Evolutionary conservation across 2,329 filamentous ascomycete species (phyloP), one percentile per base, ranked within the genome.

Genomic region (Pseudogymnoascus pannorum): DNA sequence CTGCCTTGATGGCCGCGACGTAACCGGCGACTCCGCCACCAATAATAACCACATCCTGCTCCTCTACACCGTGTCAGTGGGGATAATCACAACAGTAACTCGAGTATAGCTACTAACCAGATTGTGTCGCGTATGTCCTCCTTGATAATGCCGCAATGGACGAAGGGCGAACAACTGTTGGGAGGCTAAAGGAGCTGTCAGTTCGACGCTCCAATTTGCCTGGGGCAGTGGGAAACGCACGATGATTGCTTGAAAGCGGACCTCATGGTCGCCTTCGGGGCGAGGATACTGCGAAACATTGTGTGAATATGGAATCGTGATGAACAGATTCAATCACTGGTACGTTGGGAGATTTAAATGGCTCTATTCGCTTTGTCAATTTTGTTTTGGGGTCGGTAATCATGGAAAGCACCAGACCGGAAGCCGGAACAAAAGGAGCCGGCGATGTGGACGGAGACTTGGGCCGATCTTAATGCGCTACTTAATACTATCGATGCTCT

Each of bases 1-100:
- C 94, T 72, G 94, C 94, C 81, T 97, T 99, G 82, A 99, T 99
- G 71, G 94, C 94, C 68, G 94, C 93, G 72, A 99, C 94, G 79
- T 99, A 99, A 74, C 94, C 94, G 70, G 93, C 94, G 72, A 97
- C 94, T 80, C 94, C 94, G 76, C 94, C 94, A 72, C 94, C 94
- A 73, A 99, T 96, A 78, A 99, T 92, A 73, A 99, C 88, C 61
- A 99, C 83, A 77, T 99, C 94, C 78, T 96, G 95, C 77, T 97
- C 91, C 76, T 92, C 91, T 91, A 75, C 80, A 82, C 65, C 77
- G 78, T 75, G 81, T 81, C 75, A 79, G 78, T 76, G 78, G 36
- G n/a, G 76, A 67, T 76, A 74, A 65, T 76, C 75, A 71, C 81
- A 75, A 65, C 79, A 75, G 71, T 76, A 76, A 66, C 81, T 69